Evolutionary conservation across 192 early-diverging fungal genomes (phyloP), one percentile per base, ranked within the genome.

Genomic region (Funneliformis geosporum): DNA sequence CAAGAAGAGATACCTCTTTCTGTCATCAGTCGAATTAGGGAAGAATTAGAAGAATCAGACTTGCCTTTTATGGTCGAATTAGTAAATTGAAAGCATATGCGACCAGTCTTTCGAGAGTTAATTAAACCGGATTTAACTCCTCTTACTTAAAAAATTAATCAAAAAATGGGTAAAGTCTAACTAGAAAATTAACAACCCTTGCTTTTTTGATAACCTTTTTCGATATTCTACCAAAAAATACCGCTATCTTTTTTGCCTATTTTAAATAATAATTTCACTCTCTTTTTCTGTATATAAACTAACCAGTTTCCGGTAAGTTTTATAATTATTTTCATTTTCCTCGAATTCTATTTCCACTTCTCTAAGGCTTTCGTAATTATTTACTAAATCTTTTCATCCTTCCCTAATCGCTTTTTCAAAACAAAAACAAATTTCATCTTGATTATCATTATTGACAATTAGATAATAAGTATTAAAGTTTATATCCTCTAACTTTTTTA

Each of bases 391-490:
- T 21, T 72, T 5, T 25, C 70, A 72, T 23, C 70, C 70, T 72
- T 72, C 70, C 40, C 40, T 72, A 27, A 72, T 42, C 44, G 70
- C 40, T 72, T 18, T 72, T 42, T 42, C 42, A 47, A 72, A 72
- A 25, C 70, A 72, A 72, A 72, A 72, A 47, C 7, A 72, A 21
- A 42, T 42, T 72, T 72, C 39, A 6, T 72, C 70, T 8, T 44
- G n/a, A n/a, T n/a, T 72, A 6, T 72, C 70, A 8, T 72, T 72
- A 43, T 72, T 42, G 2, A 72, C 43, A 72, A 72, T 72, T 40
- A 67, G 11, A 23, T 38, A 67, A 25, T 67, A 67, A 10, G 4
- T 67, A 12, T 67, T 67, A 67, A 67, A 25, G 27, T 67, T 67
- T 67, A 8, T 67, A 28, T 67, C 65, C 14, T 67, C 65, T 67